Evolutionary conservation across 176 grass and related monocot species (phyloP).

Genomic region (Pontederia paniculata): DNA sequence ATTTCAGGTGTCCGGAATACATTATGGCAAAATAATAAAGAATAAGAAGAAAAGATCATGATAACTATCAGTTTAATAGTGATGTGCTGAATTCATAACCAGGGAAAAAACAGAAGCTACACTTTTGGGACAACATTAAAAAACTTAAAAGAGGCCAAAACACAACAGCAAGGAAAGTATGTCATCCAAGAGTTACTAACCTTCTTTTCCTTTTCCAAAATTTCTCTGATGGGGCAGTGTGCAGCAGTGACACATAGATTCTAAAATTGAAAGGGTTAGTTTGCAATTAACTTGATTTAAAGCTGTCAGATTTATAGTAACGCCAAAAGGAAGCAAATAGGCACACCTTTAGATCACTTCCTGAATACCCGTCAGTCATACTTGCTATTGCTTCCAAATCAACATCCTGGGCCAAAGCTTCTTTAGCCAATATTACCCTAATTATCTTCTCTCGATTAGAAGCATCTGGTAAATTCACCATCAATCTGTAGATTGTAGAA

Average conservation of each 20-base stretch:
- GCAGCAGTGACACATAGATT: slow-evolving; percentile 90
- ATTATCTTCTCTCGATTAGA: slow-evolving; percentile 89
- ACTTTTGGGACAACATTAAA: background rate
- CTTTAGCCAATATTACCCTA: slow-evolving; percentile 82
- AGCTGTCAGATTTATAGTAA: too few species aligned
- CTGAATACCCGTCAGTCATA: slow-evolving; percentile 93
- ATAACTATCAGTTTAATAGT: too few species aligned
- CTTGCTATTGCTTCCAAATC: slow-evolving; percentile 64
- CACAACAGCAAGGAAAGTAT: background rate
- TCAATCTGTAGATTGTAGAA: slow-evolving; percentile 52
- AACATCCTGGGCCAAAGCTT: slow-evolving; percentile 63
- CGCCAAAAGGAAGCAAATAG: background rate
- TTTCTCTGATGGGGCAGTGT: slow-evolving; percentile 87
- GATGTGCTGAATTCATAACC: too few species aligned
- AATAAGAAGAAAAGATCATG: too few species aligned
- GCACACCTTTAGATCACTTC: slow-evolving; percentile 94
- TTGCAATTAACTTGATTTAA: too few species aligned
- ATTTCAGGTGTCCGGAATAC: too few species aligned
- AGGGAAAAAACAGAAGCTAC: background rate
- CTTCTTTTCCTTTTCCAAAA: slow-evolving; percentile 89
- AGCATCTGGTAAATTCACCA: slow-evolving; percentile 92
- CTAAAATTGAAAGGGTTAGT: slow-evolving; percentile 15
- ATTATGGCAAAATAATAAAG: too few species aligned
- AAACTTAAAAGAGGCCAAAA: background rate
- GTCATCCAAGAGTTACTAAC: slow-evolving; percentile 29